Percentiles rank a stretch among this genome's conserved stretches.
Conservation (phyloP, 495 filamentous ascomycete species). For the Podospora pseudopauciseta region DNA sequence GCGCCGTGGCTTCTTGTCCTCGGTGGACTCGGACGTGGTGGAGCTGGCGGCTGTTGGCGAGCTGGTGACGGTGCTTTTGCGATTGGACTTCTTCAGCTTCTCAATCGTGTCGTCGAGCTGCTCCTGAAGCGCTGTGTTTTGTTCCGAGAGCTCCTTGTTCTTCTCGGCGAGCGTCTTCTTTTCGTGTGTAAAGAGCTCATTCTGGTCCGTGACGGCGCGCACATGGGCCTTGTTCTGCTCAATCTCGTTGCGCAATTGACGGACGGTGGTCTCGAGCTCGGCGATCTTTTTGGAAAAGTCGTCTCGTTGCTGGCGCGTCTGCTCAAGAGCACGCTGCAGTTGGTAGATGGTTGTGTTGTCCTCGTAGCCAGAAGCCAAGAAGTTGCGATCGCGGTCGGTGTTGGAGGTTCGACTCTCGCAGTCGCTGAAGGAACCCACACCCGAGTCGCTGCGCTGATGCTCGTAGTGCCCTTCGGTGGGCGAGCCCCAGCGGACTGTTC, state of each 20-base stretch:
- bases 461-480: constrained; percentile 31
- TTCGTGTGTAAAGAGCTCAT: constrained; percentile 50
- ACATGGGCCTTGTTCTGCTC: constrained; percentile 73
- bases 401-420: constrained; percentile 29
- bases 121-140: constrained; percentile 81
- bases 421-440: constrained; percentile 37
- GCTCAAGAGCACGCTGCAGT: constrained; percentile 23
- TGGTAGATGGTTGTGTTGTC: constrained; percentile 24
- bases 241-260: constrained; percentile 42
- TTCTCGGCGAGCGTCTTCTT: constrained; percentile 74
- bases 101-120: constrained; percentile 78
- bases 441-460: constrained; percentile 37
- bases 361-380: constrained; percentile 23
- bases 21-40: constrained; percentile 22
- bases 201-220: constrained; percentile 78
- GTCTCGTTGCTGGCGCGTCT: constrained; percentile 15
- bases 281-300: constrained; percentile 25
- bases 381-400: constrained; percentile 29
- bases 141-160: constrained; percentile 78
- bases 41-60: constrained; percentile 1
- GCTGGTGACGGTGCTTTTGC: constrained; percentile 23
- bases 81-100: constrained; percentile 68
- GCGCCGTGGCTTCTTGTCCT: constrained; percentile 31
- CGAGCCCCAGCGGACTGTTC: constrained; percentile 36
- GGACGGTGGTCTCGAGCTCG: constrained; percentile 51